Evolutionary conservation across 306 rosid genomes (phyloP).

Genomic region (Citrullus amarus): DNA sequence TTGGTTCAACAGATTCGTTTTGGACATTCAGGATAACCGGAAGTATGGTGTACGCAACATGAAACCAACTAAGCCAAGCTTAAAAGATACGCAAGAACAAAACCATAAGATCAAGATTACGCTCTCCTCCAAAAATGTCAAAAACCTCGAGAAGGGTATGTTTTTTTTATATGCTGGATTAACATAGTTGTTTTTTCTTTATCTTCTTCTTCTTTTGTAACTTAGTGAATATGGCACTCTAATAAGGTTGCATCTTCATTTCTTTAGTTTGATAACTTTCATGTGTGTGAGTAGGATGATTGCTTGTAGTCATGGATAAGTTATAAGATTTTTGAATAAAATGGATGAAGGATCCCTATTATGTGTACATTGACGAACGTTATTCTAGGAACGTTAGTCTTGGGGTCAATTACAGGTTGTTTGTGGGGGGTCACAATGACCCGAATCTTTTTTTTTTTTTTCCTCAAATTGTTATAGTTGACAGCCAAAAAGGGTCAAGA

Average conservation of each 20-base stretch:
- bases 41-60: conserved; percentile 57
- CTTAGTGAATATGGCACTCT: neutral
- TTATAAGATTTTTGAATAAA: neutral
- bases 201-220: neutral
- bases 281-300: neutral
- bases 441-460: too few relatives aligned
- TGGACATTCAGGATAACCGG: neutral
- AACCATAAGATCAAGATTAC: conserved; percentile 89
- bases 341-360: neutral
- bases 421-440: too few relatives aligned
- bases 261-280: neutral
- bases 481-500: too few relatives aligned
- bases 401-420: too few relatives aligned
- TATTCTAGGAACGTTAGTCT: neutral
- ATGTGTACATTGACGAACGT: neutral
- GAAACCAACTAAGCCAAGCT: conserved; percentile 66
- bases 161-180: neutral
- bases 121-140: conserved; percentile 71
- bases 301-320: neutral
- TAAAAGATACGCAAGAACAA: conserved; percentile 57
- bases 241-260: neutral
- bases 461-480: too few relatives aligned
- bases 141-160: conserved; percentile 75
- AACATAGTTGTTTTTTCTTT: neutral
- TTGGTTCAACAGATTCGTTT: neutral